Evolutionary conservation across 257 asterid genomes (phyloP), one percentile per base, ranked within the genome.

Genomic region (Nicotiana otophora): DNA sequence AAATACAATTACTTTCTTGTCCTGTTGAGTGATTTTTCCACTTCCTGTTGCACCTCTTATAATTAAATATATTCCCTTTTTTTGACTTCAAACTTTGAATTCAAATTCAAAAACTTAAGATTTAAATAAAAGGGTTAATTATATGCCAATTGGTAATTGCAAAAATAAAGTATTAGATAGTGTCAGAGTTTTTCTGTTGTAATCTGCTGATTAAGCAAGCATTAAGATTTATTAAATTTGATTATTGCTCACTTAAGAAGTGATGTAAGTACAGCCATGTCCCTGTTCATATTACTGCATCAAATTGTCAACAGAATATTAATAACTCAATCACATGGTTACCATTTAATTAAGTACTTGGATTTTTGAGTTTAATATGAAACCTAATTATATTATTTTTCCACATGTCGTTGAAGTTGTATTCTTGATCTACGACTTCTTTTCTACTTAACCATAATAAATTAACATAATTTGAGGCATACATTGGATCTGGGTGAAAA

Each of bases 251-350:
- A 77, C 78, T 65, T 86, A 72, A 55, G 77, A 57, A 81, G 87
- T 77, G 88, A 83, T 72, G 46, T 42, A 7, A 42, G 66, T 75
- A 42, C 15, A 57, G 82, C 90, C 91, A 86, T 90, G 91, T 89
- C 54, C 54, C 31, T 33, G 36, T 83, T 77, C 81, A 84, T 61
- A 81, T 54, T 83, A 34, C 84, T 83, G 68, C 84, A 74, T 65
- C 76, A 64, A 15, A 68, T 74, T 3, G 80, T 82, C 51, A 33
- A 67, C 34, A 58, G 34, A 74, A 48, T 74, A 48, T 48, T 48
- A 48, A 48, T 23, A 46, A 23, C 61, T 77, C 78, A 20, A 74
- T 74, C 51, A 30, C 65, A 62, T 51, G 84, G 80, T 26, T 48
- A 10, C 10, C 34, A 74, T 48, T 74, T 48, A 48, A 48, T 48